phyloP scores from a whole-genome alignment of 108 stramenopile species.

The Discostella pseudostelligera region DNA sequence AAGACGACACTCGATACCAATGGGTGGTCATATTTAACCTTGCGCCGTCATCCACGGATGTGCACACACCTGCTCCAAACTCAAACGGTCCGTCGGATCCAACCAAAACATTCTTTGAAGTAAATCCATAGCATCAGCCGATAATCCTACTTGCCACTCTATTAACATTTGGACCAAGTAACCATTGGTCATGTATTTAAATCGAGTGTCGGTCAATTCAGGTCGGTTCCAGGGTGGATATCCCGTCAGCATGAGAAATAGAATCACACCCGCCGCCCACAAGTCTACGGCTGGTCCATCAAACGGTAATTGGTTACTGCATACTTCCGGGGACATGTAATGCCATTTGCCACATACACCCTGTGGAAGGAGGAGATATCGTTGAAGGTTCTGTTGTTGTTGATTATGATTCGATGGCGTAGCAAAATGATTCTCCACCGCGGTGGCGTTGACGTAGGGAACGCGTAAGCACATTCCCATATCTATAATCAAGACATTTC shows the following conservation, averaged over 20 bases:
- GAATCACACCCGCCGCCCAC: constrained; percentile 93
- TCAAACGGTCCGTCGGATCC: constrained; percentile 79
- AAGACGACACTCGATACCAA: too few species aligned
- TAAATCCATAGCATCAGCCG: constrained; percentile 79
- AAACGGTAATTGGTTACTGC: constrained; percentile 69
- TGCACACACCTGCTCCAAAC: constrained; percentile 75
- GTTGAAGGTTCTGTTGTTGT: constrained; percentile 28
- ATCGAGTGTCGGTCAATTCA: constrained; percentile 64
- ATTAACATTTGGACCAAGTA: constrained; percentile 80
- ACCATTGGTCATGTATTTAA: constrained; percentile 77
- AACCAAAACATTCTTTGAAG: constrained; percentile 83
- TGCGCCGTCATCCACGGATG: constrained; percentile 79
- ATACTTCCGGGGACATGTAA: constrained; percentile 92
- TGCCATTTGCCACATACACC: constrained; percentile 90
- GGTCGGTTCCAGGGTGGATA: constrained; percentile 90
- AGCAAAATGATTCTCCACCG: too few species aligned
- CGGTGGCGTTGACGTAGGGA: constrained; percentile 36
- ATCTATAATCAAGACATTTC: constrained; percentile 83
- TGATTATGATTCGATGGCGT: neutral
- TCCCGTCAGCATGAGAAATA: constrained; percentile 89
- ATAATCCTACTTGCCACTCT: constrained; percentile 77
- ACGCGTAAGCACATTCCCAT: constrained; percentile 92
- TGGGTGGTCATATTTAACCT: constrained; percentile 4
- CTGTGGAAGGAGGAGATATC: constrained; percentile 68
- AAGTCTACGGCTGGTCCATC: constrained; percentile 91